Base-by-base conservation (phyloP, 768 basidiomycete species). In the Kwoniella botswanensis region DNA sequence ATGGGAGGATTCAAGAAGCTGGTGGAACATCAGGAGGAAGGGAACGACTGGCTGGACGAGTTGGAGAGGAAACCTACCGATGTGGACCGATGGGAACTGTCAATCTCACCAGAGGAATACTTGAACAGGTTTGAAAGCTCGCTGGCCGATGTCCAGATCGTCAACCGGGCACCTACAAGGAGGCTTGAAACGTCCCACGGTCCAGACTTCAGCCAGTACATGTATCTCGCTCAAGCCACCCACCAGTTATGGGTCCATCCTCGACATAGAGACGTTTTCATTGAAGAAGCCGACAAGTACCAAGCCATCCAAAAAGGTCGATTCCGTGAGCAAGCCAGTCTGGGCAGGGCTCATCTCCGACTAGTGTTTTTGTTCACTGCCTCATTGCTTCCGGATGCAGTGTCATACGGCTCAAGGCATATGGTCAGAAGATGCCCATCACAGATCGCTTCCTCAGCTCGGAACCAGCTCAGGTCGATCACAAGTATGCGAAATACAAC, bases 361-460 rank as follows among this genome's bases (percentile, higher is more conserved):
- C 42, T 17, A 15, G 60, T 17, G 70, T 74, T 35, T 71, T 74
- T 54, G 42, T 74, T 10, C 71, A 62, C 54, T 74, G 73, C 43
- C 67, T 74, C 46, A 63, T 15, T 2, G 17, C 22, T 6, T 65
- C 65, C 3, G 62, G 63, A 22, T 75, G 74, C 44, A 22, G 21
- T 24, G 66, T 67, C 18, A 53, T 72, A 1, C 57, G 63, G 9
- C 62, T 75, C 57, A 72, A 75, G 55, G 67, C 63, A 10, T 75
- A 75, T 35, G 74, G 74, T 26, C 70, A 74, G 60, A 74, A 74
- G 63, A 44, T 71, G 21, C 73, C 70, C 13, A 18, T 74, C 17
- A 44, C 29, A 12, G 41, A 41, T 13, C 22, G 11, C 10, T 75
- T 67, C 57, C 24, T 70, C 9, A 41, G 6, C 21, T 22, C 12